Evolutionary conservation across 305 asterid species (phyloP), one percentile per base, ranked within the genome.

Genomic region (Fraxinus floribunda): DNA sequence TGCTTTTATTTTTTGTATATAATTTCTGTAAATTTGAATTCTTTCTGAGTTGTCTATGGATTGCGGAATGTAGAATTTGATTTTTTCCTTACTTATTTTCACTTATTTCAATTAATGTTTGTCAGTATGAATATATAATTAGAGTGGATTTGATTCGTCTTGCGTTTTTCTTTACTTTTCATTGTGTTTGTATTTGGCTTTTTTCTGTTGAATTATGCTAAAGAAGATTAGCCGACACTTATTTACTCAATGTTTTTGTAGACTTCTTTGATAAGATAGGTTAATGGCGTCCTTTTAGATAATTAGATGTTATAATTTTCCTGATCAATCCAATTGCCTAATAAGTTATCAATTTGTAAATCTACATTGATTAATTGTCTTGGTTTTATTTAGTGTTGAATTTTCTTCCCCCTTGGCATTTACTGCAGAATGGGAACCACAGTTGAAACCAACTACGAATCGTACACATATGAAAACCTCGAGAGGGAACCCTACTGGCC

Each of bases 401-500:
- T 1, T 26, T 66, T 24, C 24, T 66, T 10, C 4, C 16, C 38
- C 2, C 16, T 11, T 4, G 24, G 70, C 30, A 60, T 52, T 20
- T 60, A 7, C 75, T 73, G 76, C 81, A 91, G 92, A 89, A 93
- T 93, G 97, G 97, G 94, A 79, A 88, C 89, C 81, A 7, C 88
- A 1, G 90, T 79, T 41, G 90, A 87, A 84, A 80, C 84, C 68
- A 77, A 75, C 2, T 93, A 90, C 22, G 94, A 93, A 18, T 90
- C 88, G 11, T 91, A 90, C 91, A 93, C 97, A 4, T 93, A 90
- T 24, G 92, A 91, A 75, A 87, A 84, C 79, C 94, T 93, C 15
- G 98, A 92, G 88, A 90, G 95, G 89, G 97, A 93, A 77, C 94
- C 88, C 71, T 93, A 93, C 83, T 93, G 98, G 98, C 95, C 95